Percentiles rank a stretch among this genome's conserved stretches.
Evolutionary conservation across 2,329 filamentous ascomycete genomes (phyloP).

Genomic region (Fusarium sp.): DNA sequence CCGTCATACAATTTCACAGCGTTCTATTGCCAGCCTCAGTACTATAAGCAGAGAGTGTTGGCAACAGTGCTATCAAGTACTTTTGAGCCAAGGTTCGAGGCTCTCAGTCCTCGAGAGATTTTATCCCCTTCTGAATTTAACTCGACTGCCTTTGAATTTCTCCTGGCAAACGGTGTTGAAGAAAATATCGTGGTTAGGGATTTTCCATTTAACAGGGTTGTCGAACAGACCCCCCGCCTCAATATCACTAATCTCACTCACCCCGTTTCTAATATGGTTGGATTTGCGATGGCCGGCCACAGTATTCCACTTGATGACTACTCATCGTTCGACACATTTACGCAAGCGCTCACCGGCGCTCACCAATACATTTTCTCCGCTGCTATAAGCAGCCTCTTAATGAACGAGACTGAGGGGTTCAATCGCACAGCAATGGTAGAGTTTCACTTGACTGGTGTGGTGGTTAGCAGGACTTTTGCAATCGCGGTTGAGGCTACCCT

Average conservation of each 20-base stretch:
- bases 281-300: slow-evolving; percentile 44
- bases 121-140: slow-evolving; percentile 45
- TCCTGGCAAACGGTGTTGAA: slow-evolving; percentile 43
- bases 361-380: slow-evolving; percentile 48
- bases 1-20: slow-evolving; percentile 43
- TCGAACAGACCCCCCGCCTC: slow-evolving; percentile 42
- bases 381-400: slow-evolving; percentile 29
- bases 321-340: not conserved
- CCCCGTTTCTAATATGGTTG: slow-evolving; percentile 47
- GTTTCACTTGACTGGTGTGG: slow-evolving; percentile 39
- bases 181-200: slow-evolving; percentile 28
- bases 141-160: slow-evolving; percentile 46
- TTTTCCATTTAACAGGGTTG: slow-evolving; percentile 26
- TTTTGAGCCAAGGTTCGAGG: slow-evolving; percentile 6
- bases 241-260: not conserved
- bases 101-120: no score
- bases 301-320: slow-evolving; percentile 17
- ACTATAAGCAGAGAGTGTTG: slow-evolving; percentile 55
- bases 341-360: slow-evolving; percentile 3
- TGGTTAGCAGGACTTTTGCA: slow-evolving; percentile 45
- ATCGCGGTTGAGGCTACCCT: no score
- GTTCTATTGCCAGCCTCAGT: slow-evolving; percentile 55
- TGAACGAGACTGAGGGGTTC: slow-evolving; percentile 11
- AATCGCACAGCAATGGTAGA: slow-evolving; percentile 24
- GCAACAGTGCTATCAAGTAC: slow-evolving; percentile 47